Conservation (phyloP, 1,284 basidiomycete species). For the Trametes sp. region DNA sequence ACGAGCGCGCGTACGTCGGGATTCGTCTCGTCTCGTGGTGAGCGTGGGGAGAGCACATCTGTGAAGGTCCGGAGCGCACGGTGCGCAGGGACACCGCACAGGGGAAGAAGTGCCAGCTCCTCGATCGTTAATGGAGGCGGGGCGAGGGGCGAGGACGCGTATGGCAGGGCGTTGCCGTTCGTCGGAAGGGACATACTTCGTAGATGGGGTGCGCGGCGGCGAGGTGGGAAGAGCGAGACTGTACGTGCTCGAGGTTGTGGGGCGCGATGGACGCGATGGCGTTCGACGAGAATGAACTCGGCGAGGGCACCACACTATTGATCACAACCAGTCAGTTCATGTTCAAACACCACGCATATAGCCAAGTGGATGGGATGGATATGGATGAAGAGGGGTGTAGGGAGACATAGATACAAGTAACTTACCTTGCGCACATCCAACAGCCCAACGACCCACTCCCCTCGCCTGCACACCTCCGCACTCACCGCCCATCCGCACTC, state of each 20-base stretch:
- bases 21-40: slow-evolving; percentile 9
- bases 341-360: too few relatives aligned
- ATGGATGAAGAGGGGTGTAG: slow-evolving; percentile 16
- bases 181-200: slow-evolving; percentile 31
- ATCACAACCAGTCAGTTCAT: slow-evolving; percentile 3
- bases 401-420: slow-evolving; percentile 14
- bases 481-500: slow-evolving; percentile 84
- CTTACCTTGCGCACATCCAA: slow-evolving; percentile 80
- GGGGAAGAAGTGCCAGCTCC: slow-evolving; percentile 80
- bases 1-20: slow-evolving; percentile 60
- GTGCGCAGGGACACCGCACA: slow-evolving; percentile 79
- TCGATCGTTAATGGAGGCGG: slow-evolving; percentile 60
- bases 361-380: not conserved
- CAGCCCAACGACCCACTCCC: slow-evolving; percentile 86
- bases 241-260: slow-evolving; percentile 58
- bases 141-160: slow-evolving; percentile 27
- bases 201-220: slow-evolving; percentile 29
- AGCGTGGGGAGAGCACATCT: slow-evolving; percentile 35
- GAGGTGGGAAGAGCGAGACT: slow-evolving; percentile 36
- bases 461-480: slow-evolving; percentile 66
- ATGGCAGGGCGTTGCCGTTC: slow-evolving; percentile 23
- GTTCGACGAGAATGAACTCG: slow-evolving; percentile 84
- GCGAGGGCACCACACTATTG: slow-evolving; percentile 79
- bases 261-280: slow-evolving; percentile 76
- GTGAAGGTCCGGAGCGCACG: slow-evolving; percentile 74